A percentile compares a stretch with the other conserved stretches of the same genome.
These are phyloP conservation scores for Gigaspora rosea DNA, from an alignment of 192 early-diverging fungal genomes.

Conservation along the genomic window DNA sequence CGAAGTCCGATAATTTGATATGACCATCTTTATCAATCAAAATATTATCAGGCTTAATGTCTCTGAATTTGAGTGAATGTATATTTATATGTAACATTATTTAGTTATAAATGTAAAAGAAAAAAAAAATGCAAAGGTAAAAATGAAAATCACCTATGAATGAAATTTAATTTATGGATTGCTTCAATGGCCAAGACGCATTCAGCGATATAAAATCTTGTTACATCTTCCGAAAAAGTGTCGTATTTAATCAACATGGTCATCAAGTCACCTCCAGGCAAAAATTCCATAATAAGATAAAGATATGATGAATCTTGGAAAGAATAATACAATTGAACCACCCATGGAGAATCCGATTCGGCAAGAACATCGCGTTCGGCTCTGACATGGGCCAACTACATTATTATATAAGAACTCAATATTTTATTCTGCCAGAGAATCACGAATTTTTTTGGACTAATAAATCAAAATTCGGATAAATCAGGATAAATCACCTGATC, in stretches of 20 bases:
- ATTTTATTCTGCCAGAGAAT: constrained; percentile 3
- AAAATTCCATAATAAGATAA: constrained; percentile 99
- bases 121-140: too few species aligned
- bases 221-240: constrained; percentile 95
- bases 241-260: constrained; percentile 99
- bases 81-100: background rate
- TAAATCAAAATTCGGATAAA: background rate
- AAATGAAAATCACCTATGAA: constrained; percentile 69
- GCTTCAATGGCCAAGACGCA: constrained; percentile 90
- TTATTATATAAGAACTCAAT: background rate
- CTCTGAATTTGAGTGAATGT: constrained; percentile 42
- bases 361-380: constrained; percentile 98
- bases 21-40: constrained; percentile 98
- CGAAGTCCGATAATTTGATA: constrained; percentile 99
- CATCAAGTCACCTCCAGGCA: constrained; percentile 99
- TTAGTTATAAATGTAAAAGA: too few species aligned
- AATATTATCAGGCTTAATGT: constrained; percentile 87
- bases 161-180: constrained; percentile 92
- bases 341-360: constrained; percentile 95
- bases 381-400: constrained; percentile 90
- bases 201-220: constrained; percentile 98
- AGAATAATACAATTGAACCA: constrained; percentile 97
- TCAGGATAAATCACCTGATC: constrained; percentile 69
- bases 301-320: constrained; percentile 95
- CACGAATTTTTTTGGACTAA: background rate